Evolutionary conservation across 164 flowering plant species (phyloP).

Genomic region (Dillenia suffruticosa): DNA sequence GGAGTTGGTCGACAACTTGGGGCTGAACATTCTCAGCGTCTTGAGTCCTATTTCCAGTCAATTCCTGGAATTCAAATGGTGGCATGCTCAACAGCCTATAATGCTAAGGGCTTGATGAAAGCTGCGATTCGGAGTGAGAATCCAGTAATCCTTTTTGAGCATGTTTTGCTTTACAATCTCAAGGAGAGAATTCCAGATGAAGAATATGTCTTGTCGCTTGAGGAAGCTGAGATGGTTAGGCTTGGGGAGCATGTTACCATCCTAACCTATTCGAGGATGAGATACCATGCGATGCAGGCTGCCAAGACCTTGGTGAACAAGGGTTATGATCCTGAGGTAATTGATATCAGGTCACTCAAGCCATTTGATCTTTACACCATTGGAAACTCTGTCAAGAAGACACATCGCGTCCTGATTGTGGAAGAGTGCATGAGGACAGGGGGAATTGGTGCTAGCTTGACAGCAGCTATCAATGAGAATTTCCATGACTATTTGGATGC

Average conservation of each 20-base stretch:
- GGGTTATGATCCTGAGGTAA: conserved; percentile 88
- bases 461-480: conserved; percentile 82
- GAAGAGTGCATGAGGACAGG: conserved; percentile 97
- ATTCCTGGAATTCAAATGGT: conserved; percentile 95
- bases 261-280: conserved; percentile 88
- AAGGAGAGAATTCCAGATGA: conserved; percentile 91
- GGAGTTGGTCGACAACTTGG: conserved; percentile 94
- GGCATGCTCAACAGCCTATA: conserved; percentile 91
- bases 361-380: conserved; percentile 83
- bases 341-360: conserved; percentile 84
- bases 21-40: conserved; percentile 88
- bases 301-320: conserved; percentile 85
- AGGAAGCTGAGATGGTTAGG: conserved; percentile 94
- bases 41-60: conserved; percentile 87
- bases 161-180: conserved; percentile 80
- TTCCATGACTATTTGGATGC: conserved; percentile 88
- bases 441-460: conserved; percentile 89
- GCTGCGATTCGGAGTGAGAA: conserved; percentile 91
- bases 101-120: conserved; percentile 92
- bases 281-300: conserved; percentile 94
- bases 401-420: conserved; percentile 79
- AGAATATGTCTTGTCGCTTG: conserved; percentile 64
- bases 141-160: conserved; percentile 86
- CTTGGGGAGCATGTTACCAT: conserved; percentile 88
- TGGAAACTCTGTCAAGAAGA: conserved; percentile 84